Conservation (phyloP, 768 basidiomycete species). For the Phylloporus sp. region DNA sequence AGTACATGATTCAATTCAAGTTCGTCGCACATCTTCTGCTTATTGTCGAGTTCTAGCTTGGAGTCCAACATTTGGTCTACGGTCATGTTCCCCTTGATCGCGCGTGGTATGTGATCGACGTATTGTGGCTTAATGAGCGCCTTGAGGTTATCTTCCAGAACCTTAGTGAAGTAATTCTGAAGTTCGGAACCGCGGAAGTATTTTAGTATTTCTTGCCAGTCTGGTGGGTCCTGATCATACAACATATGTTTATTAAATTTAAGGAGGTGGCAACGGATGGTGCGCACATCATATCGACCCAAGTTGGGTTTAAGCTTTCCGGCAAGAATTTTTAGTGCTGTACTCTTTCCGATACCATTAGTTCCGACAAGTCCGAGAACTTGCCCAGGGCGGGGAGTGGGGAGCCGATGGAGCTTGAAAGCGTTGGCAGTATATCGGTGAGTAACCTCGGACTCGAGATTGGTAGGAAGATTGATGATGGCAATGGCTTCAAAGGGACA, state of each 20-base stretch:
- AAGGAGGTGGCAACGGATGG: background rate
- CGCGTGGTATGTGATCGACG: slow-evolving; percentile 96
- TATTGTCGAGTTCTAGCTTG: slow-evolving; percentile 86
- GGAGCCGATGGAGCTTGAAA: slow-evolving; percentile 97
- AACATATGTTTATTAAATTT: background rate
- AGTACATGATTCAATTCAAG: slow-evolving; percentile 86
- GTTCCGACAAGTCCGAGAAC: slow-evolving; percentile 98
- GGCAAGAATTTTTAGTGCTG: slow-evolving; percentile 92
- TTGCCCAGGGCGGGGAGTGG: slow-evolving; percentile 95
- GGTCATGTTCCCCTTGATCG: slow-evolving; percentile 85
- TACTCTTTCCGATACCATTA: slow-evolving; percentile 99
- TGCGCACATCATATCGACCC: slow-evolving; percentile 86
- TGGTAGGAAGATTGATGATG: slow-evolving; percentile 98
- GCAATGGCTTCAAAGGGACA: slow-evolving; percentile 99
- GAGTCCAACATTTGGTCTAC: slow-evolving; percentile 90
- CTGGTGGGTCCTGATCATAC: slow-evolving; percentile 77
- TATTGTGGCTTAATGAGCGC: slow-evolving; percentile 99
- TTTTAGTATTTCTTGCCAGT: slow-evolving; percentile 98
- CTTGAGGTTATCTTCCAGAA: slow-evolving; percentile 96
- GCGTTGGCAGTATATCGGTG: slow-evolving; percentile 98
- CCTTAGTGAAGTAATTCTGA: slow-evolving; percentile 99
- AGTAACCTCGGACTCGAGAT: slow-evolving; percentile 91
- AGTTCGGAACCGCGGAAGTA: slow-evolving; percentile 98
- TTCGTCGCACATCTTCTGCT: slow-evolving; percentile 76
- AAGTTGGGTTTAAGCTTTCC: slow-evolving; percentile 98